Conservation (phyloP, 352 stramenopile species). For the Phytophthora colocasiae region DNA sequence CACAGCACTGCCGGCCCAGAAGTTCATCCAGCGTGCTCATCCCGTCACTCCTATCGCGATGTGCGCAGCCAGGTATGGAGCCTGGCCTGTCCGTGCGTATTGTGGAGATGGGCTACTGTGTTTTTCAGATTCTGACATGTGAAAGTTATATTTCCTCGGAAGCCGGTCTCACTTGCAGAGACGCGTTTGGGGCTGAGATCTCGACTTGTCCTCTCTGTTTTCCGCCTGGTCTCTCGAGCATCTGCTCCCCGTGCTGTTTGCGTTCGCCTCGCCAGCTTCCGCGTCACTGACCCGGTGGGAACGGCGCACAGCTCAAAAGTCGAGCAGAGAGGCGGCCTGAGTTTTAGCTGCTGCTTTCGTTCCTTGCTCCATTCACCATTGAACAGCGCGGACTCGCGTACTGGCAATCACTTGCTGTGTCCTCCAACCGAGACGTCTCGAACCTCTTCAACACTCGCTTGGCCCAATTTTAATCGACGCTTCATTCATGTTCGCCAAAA, state of each 20-base stretch:
- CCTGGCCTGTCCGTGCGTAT: too few relatives aligned
- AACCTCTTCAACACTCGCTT: slow-evolving; percentile 19
- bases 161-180: slow-evolving; percentile 28
- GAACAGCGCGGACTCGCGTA: slow-evolving; percentile 3
- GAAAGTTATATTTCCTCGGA: too few relatives aligned
- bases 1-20: too few relatives aligned
- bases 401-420: slow-evolving; percentile 43
- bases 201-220: slow-evolving; percentile 15
- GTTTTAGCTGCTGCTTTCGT: neutral
- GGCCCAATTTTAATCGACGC: slow-evolving; percentile 5
- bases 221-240: slow-evolving; percentile 17
- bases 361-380: slow-evolving; percentile 7
- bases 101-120: too few relatives aligned
- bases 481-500: slow-evolving; percentile 24
- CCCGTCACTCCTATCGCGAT: too few relatives aligned
- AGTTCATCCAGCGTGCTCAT: too few relatives aligned
- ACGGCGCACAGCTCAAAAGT: slow-evolving; percentile 20
- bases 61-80: too few relatives aligned
- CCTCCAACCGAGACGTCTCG: slow-evolving; percentile 4
- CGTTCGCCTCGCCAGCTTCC: slow-evolving; percentile 2
- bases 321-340: slow-evolving; percentile 25
- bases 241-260: slow-evolving; percentile 31
- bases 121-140: too few relatives aligned
- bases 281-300: slow-evolving; percentile 25
- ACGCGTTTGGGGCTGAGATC: slow-evolving; percentile 13